Conservation (phyloP, 805 yeast species). For the Myxozyma vanderwaltii region DNA sequence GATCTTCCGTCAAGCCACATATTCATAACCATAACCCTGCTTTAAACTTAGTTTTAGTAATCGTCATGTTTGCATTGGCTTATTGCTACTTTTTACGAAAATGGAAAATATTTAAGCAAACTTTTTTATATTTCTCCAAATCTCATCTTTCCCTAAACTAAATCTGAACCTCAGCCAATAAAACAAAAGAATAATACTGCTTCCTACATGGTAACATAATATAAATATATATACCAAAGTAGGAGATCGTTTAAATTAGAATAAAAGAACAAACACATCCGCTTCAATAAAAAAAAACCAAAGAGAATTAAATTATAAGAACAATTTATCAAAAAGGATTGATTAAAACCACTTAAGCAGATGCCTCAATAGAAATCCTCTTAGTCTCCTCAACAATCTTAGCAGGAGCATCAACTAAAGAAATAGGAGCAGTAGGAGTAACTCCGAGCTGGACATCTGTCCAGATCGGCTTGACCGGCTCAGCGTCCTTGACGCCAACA, state of each 20-base stretch:
- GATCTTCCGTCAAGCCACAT: background rate
- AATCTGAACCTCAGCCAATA: background rate
- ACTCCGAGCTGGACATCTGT: constrained; percentile 69
- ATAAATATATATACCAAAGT: too few species aligned
- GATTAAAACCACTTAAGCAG: constrained; percentile 18
- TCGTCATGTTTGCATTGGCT: background rate
- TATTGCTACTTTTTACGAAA: background rate
- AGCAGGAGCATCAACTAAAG: background rate
- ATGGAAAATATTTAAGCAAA: background rate
- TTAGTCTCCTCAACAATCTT: constrained; percentile 11
- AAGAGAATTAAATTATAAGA: background rate
- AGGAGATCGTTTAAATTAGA: too few species aligned
- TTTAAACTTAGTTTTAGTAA: too few species aligned
- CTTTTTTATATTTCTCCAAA: background rate
- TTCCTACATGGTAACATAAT: too few species aligned
- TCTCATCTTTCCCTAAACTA: background rate
- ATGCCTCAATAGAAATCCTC: constrained; percentile 20
- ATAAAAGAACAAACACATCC: background rate
- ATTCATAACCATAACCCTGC: too few species aligned
- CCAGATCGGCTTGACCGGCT: constrained; percentile 73
- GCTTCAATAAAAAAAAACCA: background rate
- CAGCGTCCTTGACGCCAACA: constrained; percentile 63
- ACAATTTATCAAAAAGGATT: background rate
- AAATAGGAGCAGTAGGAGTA: constrained; percentile 2
- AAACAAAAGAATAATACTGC: background rate